Percentiles rank a stretch among this genome's conserved stretches.
phyloP scores from a whole-genome alignment of 768 basidiomycete species.

The Podaxis pistillaris region DNA sequence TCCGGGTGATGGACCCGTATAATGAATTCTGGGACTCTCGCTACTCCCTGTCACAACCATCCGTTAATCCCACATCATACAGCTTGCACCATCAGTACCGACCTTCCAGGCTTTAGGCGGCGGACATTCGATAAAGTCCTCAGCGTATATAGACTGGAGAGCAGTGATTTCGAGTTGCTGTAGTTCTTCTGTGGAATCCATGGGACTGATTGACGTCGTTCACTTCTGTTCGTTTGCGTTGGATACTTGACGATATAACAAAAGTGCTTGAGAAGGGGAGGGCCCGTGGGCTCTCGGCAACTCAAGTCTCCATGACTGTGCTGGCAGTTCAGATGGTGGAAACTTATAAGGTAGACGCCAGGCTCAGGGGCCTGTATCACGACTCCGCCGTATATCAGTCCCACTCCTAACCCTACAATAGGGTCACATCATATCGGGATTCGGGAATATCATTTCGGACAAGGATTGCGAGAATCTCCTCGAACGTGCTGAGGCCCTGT shows the following conservation, averaged over 20 bases:
- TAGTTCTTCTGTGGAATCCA: slow-evolving; percentile 75
- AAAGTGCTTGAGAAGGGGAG: slow-evolving; percentile 59
- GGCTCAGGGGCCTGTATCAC: neutral
- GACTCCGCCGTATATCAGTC: neutral
- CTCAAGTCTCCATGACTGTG: slow-evolving; percentile 70
- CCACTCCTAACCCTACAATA: neutral
- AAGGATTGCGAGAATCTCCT: too few relatives aligned
- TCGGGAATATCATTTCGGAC: too few relatives aligned
- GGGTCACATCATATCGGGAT: neutral
- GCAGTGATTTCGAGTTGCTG: slow-evolving; percentile 71
- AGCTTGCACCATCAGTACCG: slow-evolving; percentile 13
- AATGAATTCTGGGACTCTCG: slow-evolving; percentile 71
- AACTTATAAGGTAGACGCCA: neutral
- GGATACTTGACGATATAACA: slow-evolving; percentile 26
- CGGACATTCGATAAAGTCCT: slow-evolving; percentile 71
- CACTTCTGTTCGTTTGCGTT: slow-evolving; percentile 15
- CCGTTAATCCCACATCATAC: neutral
- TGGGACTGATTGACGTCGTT: slow-evolving; percentile 26
- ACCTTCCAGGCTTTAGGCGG: slow-evolving; percentile 88
- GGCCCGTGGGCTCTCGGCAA: slow-evolving; percentile 67
- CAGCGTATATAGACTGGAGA: slow-evolving; percentile 76
- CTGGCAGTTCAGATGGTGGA: neutral
- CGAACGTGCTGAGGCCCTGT: too few relatives aligned
- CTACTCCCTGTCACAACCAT: slow-evolving; percentile 50
- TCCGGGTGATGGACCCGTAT: slow-evolving; percentile 71